Evolutionary conservation across 495 filamentous ascomycete genomes (phyloP), one percentile per base, ranked within the genome.

Genomic region (Annulohypoxylon bovei): DNA sequence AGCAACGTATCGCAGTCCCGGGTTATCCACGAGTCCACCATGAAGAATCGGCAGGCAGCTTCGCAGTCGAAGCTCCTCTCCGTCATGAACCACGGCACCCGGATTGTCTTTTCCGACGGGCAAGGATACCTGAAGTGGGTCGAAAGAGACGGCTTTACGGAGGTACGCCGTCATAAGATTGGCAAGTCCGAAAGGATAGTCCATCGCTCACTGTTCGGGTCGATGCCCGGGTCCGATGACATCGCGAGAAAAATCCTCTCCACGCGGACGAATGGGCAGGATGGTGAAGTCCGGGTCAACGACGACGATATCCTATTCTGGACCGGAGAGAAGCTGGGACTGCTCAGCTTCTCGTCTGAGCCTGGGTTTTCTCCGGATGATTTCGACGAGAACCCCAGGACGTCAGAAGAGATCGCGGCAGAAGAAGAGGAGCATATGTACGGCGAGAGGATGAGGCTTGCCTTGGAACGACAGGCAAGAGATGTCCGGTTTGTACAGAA

Each of bases 41-140:
- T 82, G 76, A 91, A 90, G 70, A 98, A 98, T 72, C 90, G 95
- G 3, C 92, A 95, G 75, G 94, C 91, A 8, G 90, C 92, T 6
- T 91, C 92, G 12, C 84, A 86, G 47, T 92, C 91, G 8, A 96
- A 95, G 73, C 79, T 98, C 25, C 87, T 98, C 9, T 93, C 92
- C 0, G 91, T 97, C 0, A 90, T 88, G 8, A 91, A 91, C 32
- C 95, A 98, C 69, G 95, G 95, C 1, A 90, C 92, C 14, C 86
- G 92, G 1, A 86, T 98, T 40, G 92, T 95, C 22, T 93, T 92
- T 68, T 92, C 92, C 0, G 95, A 98, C 68, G 89, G 90, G 4
- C 88, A 93, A 50, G 95, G 95, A 0, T 89, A 89, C 63, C 76
- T 98, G 64, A 97, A 93, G 79, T 98, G 95, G 94, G 86, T 95